Percentiles rank a stretch among this genome's conserved stretches.
Evolutionary conservation across 768 basidiomycete genomes (phyloP).

Genomic region (Serendipita indica): DNA sequence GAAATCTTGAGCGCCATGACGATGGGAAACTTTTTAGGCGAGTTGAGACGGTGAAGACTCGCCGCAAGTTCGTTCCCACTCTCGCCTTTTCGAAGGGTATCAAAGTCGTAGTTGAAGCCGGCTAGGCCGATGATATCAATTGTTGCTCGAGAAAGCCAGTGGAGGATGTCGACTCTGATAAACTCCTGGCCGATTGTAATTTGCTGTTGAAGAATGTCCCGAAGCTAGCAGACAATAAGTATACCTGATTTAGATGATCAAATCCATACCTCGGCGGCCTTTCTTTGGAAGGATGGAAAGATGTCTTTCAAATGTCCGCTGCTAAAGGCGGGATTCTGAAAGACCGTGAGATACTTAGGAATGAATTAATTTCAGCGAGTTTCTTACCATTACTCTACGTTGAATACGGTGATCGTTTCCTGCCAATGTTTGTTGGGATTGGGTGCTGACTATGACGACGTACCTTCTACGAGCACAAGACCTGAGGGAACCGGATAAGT

Average conservation of each 20-base stretch:
- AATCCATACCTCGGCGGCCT: conserved; percentile 33
- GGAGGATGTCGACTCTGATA: conserved; percentile 20
- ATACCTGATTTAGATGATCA: conserved; percentile 13
- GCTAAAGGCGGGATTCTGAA: conserved; percentile 33
- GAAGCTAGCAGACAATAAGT: not conserved
- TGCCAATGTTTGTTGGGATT: not conserved
- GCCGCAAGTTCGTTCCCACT: not conserved
- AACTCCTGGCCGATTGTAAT: too few relatives aligned
- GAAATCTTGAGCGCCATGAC: not conserved
- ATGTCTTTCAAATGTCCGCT: conserved; percentile 19
- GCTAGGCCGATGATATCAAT: conserved; percentile 25
- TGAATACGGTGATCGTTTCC: conserved; percentile 8
- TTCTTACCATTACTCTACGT: not conserved
- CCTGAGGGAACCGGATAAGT: conserved; percentile 12
- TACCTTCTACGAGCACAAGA: conserved; percentile 10
- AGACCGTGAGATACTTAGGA: too few relatives aligned
- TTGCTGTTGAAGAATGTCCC: too few relatives aligned
- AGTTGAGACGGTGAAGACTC: not conserved
- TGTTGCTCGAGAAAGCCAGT: conserved; percentile 22
- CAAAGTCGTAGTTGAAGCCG: conserved; percentile 11
- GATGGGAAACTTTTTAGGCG: not conserved
- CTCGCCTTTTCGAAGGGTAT: not conserved
- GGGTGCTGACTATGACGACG: not conserved
- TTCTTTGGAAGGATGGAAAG: conserved; percentile 21
- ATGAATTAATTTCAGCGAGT: too few relatives aligned